Conservation (phyloP, 2,329 filamentous ascomycete genomes). For the Colletotrichum chrysophilum region DNA sequence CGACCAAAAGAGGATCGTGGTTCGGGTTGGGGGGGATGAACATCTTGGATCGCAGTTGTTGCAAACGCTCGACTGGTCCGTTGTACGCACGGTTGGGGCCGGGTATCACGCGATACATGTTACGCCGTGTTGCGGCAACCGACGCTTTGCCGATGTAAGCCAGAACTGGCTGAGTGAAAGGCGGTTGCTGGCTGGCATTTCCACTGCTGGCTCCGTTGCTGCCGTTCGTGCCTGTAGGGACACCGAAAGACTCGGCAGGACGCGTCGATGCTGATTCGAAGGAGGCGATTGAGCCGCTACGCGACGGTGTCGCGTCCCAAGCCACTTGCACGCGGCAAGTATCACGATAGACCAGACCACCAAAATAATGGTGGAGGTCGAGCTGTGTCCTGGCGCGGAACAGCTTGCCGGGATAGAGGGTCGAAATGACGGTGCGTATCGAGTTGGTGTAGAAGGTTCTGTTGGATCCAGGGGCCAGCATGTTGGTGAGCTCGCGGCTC, state of each 20-base stretch:
- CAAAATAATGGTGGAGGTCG: constrained; percentile 56
- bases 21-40: constrained; percentile 53
- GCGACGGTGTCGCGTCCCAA: constrained; percentile 45
- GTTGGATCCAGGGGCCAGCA: constrained; percentile 39
- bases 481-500: constrained; percentile 46
- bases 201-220: background rate
- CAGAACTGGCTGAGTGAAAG: constrained; percentile 34
- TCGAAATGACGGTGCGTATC: constrained; percentile 48
- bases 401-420: constrained; percentile 47
- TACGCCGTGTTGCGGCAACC: constrained; percentile 48
- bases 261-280: constrained; percentile 43
- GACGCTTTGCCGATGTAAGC: constrained; percentile 55
- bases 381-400: constrained; percentile 27
- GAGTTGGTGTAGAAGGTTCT: constrained; percentile 42
- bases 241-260: constrained; percentile 32
- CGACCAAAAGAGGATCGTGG: constrained; percentile 58
- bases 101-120: constrained; percentile 49
- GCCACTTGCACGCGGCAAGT: constrained; percentile 54
- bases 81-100: constrained; percentile 49
- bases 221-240: background rate
- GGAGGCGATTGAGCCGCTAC: constrained; percentile 26
- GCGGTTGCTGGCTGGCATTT: background rate
- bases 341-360: constrained; percentile 46
- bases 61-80: constrained; percentile 51
- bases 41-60: constrained; percentile 50